Percentiles rank a stretch among this genome's conserved stretches.
phyloP scores from a whole-genome alignment of 2,329 filamentous ascomycete species.

The Apiospora rasikravindrae region DNA sequence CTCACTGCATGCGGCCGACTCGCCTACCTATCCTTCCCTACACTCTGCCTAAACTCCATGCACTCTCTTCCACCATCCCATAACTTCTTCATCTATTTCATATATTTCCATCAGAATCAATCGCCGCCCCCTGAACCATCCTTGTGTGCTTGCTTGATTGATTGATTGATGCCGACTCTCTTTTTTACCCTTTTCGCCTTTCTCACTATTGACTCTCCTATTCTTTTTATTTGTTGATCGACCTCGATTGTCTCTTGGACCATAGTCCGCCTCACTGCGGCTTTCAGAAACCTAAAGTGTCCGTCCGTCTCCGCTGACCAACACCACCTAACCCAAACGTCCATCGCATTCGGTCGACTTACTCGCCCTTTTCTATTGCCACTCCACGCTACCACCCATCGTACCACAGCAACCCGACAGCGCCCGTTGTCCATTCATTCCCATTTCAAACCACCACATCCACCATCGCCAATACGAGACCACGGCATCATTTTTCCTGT shows the following conservation, averaged over 20 bases:
- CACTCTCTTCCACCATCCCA: conserved; percentile 15
- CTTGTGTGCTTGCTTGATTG: conserved; percentile 21
- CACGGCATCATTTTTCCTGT: neutral
- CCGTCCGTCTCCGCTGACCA: conserved; percentile 8
- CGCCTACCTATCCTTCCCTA: conserved; percentile 25
- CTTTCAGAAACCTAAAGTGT: conserved; percentile 38
- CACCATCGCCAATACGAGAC: neutral
- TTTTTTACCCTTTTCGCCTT: conserved; percentile 25
- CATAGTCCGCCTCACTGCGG: conserved; percentile 17
- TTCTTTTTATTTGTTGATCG: conserved; percentile 13
- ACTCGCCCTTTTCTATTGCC: conserved; percentile 14
- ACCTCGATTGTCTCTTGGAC: conserved; percentile 23
- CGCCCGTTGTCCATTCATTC: neutral
- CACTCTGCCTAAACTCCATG: neutral
- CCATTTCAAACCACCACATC: neutral
- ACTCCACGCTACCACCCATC: neutral
- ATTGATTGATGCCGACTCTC: conserved; percentile 21
- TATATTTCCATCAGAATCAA: conserved; percentile 23
- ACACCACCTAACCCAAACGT: conserved; percentile 5
- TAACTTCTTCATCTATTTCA: conserved; percentile 23
- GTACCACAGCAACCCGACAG: neutral
- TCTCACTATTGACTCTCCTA: conserved; percentile 19
- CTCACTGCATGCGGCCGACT: conserved; percentile 24
- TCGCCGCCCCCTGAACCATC: conserved; percentile 26
- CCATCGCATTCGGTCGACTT: conserved; percentile 2